phyloP scores from a whole-genome alignment of 495 filamentous ascomycete species.

The Tuber umbilicatum region DNA sequence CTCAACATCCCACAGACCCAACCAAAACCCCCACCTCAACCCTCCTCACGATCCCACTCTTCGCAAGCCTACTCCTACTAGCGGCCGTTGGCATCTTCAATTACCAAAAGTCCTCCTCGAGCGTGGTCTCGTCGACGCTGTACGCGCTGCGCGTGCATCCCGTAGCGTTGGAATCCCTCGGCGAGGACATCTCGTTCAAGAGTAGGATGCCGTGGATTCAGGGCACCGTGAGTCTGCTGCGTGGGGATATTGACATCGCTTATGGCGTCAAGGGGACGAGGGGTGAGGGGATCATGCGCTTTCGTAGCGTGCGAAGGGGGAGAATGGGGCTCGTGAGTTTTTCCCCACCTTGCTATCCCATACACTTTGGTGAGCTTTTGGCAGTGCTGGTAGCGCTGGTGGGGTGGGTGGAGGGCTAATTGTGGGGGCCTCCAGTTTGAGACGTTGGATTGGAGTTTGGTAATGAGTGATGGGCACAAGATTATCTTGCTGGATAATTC shows the following conservation, averaged over 20 bases:
- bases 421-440: constrained; percentile 26
- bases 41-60: neutral
- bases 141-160: constrained; percentile 81
- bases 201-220: constrained; percentile 85
- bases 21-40: neutral
- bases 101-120: constrained; percentile 84
- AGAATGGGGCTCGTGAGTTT: constrained; percentile 64
- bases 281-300: constrained; percentile 65
- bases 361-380: neutral
- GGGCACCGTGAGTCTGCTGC: constrained; percentile 88
- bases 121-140: constrained; percentile 74
- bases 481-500: constrained; percentile 33
- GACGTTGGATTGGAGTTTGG: constrained; percentile 32
- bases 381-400: neutral
- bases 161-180: constrained; percentile 65
- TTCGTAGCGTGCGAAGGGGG: constrained; percentile 65
- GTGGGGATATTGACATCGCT: constrained; percentile 78
- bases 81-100: constrained; percentile 59
- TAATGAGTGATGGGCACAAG: constrained; percentile 25
- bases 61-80: neutral
- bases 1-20: no score
- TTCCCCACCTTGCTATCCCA: constrained; percentile 39
- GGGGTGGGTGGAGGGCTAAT: neutral
- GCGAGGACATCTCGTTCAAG: constrained; percentile 89
- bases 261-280: constrained; percentile 84